phyloP scores from a whole-genome alignment of 805 yeast genomes.

The Kluyveromyces nonfermentans region DNA sequence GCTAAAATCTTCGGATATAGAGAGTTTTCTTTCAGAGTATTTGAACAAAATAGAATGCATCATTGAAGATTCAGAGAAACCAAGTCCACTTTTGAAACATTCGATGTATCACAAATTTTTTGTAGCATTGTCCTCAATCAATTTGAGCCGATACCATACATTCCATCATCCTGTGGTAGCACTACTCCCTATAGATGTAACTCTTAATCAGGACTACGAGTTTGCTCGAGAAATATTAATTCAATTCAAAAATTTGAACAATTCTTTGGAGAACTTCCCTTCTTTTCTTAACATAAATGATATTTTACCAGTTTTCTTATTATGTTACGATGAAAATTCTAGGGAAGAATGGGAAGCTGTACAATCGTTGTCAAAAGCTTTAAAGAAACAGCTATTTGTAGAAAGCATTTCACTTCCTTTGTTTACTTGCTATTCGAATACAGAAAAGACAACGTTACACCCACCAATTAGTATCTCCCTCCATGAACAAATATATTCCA shows the following conservation, averaged over 20 bases:
- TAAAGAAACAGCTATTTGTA: slow-evolving; percentile 34
- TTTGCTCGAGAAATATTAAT: slow-evolving; percentile 50
- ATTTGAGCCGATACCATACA: slow-evolving; percentile 69
- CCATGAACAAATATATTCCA: slow-evolving; percentile 10
- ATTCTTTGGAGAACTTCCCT: slow-evolving; percentile 39
- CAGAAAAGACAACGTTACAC: slow-evolving; percentile 14
- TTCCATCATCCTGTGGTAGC: slow-evolving; percentile 81
- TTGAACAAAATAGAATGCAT: slow-evolving; percentile 6
- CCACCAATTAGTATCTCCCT: slow-evolving; percentile 26
- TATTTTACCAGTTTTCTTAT: slow-evolving; percentile 44
- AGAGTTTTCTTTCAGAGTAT: slow-evolving; percentile 3
- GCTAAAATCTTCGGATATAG: neutral
- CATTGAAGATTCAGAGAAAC: slow-evolving; percentile 16
- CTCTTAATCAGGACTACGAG: slow-evolving; percentile 30
- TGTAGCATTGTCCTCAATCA: slow-evolving; percentile 48
- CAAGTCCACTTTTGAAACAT: slow-evolving; percentile 29
- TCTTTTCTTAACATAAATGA: slow-evolving; percentile 56
- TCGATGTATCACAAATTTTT: slow-evolving; percentile 50
- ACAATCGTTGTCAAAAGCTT: slow-evolving; percentile 30
- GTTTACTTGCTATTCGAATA: slow-evolving; percentile 13
- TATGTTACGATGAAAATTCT: slow-evolving; percentile 38
- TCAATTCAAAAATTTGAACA: slow-evolving; percentile 37
- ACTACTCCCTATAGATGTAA: slow-evolving; percentile 49
- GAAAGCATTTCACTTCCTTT: slow-evolving; percentile 26
- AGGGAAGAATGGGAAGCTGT: slow-evolving; percentile 38